Base-by-base conservation (phyloP, 2,329 filamentous ascomycete species). In the Xylaria sp. region DNA sequence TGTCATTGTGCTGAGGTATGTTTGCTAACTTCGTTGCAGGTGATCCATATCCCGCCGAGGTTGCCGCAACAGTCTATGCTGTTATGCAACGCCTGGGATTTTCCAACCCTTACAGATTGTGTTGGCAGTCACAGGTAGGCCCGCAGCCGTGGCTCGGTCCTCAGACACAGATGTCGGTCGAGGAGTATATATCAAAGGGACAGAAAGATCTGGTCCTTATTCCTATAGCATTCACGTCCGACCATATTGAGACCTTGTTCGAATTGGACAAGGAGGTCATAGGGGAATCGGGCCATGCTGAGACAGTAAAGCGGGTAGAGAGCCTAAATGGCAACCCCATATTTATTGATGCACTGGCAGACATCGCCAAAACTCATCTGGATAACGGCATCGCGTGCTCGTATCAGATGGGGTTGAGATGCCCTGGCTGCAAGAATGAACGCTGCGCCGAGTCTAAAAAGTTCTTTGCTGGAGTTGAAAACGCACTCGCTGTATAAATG, bases 41-140 rank as follows among this genome's bases (percentile, higher is more conserved):
- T 68, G 96, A 99, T 75, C 92, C 96, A 0, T 99, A 99, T 78
- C 95, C 96, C 1, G 91, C 93, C 36, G 96, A 99, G 79, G 96
- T 99, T 5, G 95, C 93, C 6, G 96, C 96, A 10, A 99, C 96
- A 0, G 96, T 98, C 9, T 90, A 97, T 77, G 94, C 95, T 2
- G 95, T 99, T n/a, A 97, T 97, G 92, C 88, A 96, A 77, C 87
- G 93, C 55, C 85, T 99, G 15, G 90, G 90, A 36, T 94, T 96
- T 80, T 90, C 89, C 68, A 96, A 99, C 81, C 93, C 92, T 5
- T 98, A 97, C 81, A 90, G 96, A 61, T 85, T 99, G 20, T 96
- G 94, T 76, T 99, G 96, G 96, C 96, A 99, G 80, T 97, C 94
- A 5, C 96, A 99, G 81, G 96, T 99, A 69, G 96, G 96, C 7